Evolutionary conservation across 495 filamentous ascomycete genomes (phyloP), one percentile per base, ranked within the genome.

Genomic region (Emericellopsis terricola): DNA sequence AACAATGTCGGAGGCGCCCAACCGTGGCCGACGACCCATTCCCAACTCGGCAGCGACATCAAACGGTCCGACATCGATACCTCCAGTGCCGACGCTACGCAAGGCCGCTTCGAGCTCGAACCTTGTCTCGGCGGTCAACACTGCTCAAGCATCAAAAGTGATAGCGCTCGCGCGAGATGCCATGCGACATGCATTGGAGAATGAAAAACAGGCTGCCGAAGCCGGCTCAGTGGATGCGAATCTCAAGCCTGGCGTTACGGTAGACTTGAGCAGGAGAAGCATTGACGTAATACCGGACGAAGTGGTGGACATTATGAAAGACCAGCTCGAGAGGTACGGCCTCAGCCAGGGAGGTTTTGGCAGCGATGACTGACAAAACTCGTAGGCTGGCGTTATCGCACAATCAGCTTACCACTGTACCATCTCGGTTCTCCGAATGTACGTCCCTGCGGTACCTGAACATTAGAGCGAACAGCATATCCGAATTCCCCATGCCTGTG

Each of bases 381-480:
- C 19, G 19, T 36, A 94, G 85, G 45, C 68, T 94, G 31, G 86
- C 85, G 14, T 59, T 94, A 31, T 85, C 85, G 11, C 82, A 94
- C 55, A 97, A 97, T 51, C 74, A 76, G 33, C 57, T 94, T 14
- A 66, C 75, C 21, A 70, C 75, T 21, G 75, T 97, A 34, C 82
- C 86, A 0, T 59, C 70, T 20, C 72, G 79, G 20, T 83, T 97
- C 42, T 68, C 78, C n/a, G 76, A 82, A 44, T 92, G 89, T 53
- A 78, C 69, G 20, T 78, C 81, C 36, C 65, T 97, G 30, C 81
- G 81, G 27, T 97, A 97, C 48, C 73, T 97, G n/a, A 97, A 97
- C 46, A 76, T 94, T 33, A 65, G 87, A 41, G 75, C 75, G 30
- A 97, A 97, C 48, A 64, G 70, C 36, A 81, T 94, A 36, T 73